These are phyloP conservation scores for Terfezia claveryi DNA, from an alignment of 495 filamentous ascomycete genomes.

Conservation along the genomic window DNA sequence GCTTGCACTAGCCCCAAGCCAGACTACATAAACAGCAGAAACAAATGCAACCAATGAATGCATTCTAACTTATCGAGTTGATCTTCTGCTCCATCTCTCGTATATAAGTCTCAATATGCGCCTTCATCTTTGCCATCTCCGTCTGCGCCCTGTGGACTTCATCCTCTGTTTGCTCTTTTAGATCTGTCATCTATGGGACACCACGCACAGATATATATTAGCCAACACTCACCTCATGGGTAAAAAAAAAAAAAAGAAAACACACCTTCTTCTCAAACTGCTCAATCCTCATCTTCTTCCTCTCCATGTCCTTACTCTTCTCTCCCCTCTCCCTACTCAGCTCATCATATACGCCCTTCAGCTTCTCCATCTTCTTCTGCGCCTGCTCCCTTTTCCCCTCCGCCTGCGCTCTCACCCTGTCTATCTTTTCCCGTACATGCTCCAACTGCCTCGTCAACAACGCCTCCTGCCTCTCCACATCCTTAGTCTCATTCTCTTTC, in stretches of 20 bases:
- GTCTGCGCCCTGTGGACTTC: conserved; percentile 73
- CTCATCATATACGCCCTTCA: conserved; percentile 56
- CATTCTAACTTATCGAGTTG: conserved; percentile 1
- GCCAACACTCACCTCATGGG: background rate
- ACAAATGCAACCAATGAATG: no score
- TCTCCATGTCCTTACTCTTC: conserved; percentile 77
- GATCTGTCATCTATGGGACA: conserved; percentile 59
- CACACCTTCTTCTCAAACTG: conserved; percentile 95
- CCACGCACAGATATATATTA: no score
- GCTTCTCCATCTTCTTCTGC: conserved; percentile 71
- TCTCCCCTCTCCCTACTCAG: conserved; percentile 65
- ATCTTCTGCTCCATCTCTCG: conserved; percentile 79
- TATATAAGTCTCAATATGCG: conserved; percentile 91
- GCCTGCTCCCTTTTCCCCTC: conserved; percentile 59
- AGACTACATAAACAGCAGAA: no score
- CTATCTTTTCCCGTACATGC: conserved; percentile 67
- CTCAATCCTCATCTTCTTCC: conserved; percentile 72
- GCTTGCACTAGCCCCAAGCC: no score
- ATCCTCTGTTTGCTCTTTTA: conserved; percentile 89
- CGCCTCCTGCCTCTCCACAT: conserved; percentile 71
- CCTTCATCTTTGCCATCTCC: conserved; percentile 88
- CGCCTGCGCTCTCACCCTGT: conserved; percentile 51
- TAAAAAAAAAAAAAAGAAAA: conserved; percentile 5
- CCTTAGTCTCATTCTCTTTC: conserved; percentile 64
- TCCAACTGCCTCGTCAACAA: conserved; percentile 62